Conservation (phyloP, 768 basidiomycete species). For the Tricholoma sp. region DNA sequence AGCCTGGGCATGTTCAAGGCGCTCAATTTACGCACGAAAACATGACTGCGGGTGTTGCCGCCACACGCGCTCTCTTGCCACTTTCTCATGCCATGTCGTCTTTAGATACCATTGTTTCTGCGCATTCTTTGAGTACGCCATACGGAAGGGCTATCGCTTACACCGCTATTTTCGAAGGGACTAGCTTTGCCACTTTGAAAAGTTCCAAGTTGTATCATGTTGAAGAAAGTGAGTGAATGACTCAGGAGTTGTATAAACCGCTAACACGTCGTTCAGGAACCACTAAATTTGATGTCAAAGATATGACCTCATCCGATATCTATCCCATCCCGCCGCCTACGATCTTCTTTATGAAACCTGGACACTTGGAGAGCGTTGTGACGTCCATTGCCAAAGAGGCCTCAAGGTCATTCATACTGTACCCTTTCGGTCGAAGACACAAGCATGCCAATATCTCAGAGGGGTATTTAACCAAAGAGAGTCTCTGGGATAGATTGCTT, state of each 20-base stretch:
- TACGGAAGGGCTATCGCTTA: slow-evolving; percentile 80
- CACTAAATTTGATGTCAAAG: slow-evolving; percentile 32
- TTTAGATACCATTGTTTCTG: slow-evolving; percentile 75
- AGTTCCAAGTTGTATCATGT: slow-evolving; percentile 48
- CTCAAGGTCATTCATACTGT: slow-evolving; percentile 47
- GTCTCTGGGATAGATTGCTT: slow-evolving; percentile 79
- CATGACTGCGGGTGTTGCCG: slow-evolving; percentile 85
- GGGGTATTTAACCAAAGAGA: slow-evolving; percentile 73
- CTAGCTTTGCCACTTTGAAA: slow-evolving; percentile 62
- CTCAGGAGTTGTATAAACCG: not conserved
- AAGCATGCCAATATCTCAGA: slow-evolving; percentile 64
- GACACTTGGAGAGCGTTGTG: slow-evolving; percentile 54
- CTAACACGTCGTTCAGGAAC: slow-evolving; percentile 11
- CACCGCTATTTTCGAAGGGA: slow-evolving; percentile 70
- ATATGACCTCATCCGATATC: slow-evolving; percentile 40
- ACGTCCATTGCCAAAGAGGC: slow-evolving; percentile 49
- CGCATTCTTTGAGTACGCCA: slow-evolving; percentile 65
- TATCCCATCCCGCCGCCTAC: slow-evolving; percentile 73
- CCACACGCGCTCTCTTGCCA: slow-evolving; percentile 71
- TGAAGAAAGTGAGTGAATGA: slow-evolving; percentile 34
- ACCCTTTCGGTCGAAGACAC: slow-evolving; percentile 69
- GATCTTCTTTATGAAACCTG: slow-evolving; percentile 65
- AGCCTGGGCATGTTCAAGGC: slow-evolving; percentile 50
- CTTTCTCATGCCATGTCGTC: slow-evolving; percentile 60
- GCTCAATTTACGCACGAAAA: slow-evolving; percentile 78